Evolutionary conservation across 139 green algal genomes (phyloP), one percentile per base, ranked within the genome.

Genomic region (Trebouxia sp.): DNA sequence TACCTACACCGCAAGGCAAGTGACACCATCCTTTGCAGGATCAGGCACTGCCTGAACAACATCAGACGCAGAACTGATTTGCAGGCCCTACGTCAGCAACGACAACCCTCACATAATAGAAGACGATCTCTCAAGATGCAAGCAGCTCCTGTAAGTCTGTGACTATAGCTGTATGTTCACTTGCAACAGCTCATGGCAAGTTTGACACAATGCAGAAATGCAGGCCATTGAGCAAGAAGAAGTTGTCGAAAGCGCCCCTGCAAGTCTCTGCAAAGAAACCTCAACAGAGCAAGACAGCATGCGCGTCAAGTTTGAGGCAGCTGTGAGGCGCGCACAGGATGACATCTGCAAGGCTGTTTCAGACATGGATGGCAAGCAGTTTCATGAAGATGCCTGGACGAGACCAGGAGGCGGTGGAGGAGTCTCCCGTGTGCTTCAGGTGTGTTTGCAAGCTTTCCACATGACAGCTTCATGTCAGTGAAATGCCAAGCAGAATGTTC

Each of bases 331-430:
- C 38, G 90, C 92, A 6, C 97, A 99, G 89, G 89, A 98, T 86
- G 83, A 87, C 7, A 98, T 99, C 80, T 96, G 89, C 79, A 80
- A 85, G 3, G 94, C 95, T 14, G 93, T 99, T 37, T 84, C 91
- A 78, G 94, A 95, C 37, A 79, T 97, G n/a, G 97, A 99, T 69
- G 95, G 95, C 86, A 74, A 75, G 75, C 88, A 86, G 76, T 99
- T 99, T 86, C 90, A 89, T 45, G 84, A 99, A 84, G 97, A 99
- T 74, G 90, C 96, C 20, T 99, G 96, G 96, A 91, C 86, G 7
- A 89, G 97, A 50, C 82, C 92, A 15, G 92, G 84, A 41, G 97
- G 97, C 39, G 97, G 97, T 28, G 97, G 97, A 45, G 97, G 97
- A 80, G 98, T 99, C 89, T 96, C 88, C 42, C 91, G 97, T 35